Percentiles rank a stretch among this genome's conserved stretches.
Conservation (phyloP, 176 grass and related monocot genomes). For the Triticum timopheevii region DNA sequence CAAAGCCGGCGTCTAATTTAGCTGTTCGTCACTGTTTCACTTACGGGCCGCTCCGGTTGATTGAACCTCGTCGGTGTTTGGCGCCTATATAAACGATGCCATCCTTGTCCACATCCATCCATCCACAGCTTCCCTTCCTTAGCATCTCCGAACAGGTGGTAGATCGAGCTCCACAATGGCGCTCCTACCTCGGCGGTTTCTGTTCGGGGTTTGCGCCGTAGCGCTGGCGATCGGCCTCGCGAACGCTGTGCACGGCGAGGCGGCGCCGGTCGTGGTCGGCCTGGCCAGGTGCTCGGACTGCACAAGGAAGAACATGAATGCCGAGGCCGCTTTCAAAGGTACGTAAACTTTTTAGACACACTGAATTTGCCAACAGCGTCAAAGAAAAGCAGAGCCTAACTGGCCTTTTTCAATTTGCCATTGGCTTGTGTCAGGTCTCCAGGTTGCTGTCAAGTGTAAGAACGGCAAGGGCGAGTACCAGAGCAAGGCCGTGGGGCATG, state of each 20-base stretch:
- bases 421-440: slow-evolving; percentile 40
- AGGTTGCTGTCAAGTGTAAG: slow-evolving; percentile 57
- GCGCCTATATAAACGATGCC: slow-evolving; percentile 25
- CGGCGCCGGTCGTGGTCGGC: slow-evolving; percentile 41
- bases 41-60: background rate
- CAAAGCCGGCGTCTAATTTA: slow-evolving; percentile 34
- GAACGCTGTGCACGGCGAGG: background rate
- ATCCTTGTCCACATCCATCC: background rate
- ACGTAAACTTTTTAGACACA: background rate
- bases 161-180: slow-evolving; percentile 24
- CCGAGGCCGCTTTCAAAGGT: slow-evolving; percentile 48
- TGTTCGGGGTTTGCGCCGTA: background rate
- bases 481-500: slow-evolving; percentile 26
- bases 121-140: slow-evolving; percentile 23
- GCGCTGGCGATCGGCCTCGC: slow-evolving; percentile 19
- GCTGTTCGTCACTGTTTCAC: slow-evolving; percentile 4
- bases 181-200: slow-evolving; percentile 4
- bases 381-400: background rate
- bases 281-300: slow-evolving; percentile 44
- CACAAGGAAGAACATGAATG: slow-evolving; percentile 43
- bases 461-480: slow-evolving; percentile 38
- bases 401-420: background rate
- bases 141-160: background rate
- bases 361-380: background rate
- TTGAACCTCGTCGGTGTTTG: background rate